Evolutionary conservation across 169 alveolate genomes (phyloP), one percentile per base, ranked within the genome.

Genomic region (Eimeria acervulina): DNA sequence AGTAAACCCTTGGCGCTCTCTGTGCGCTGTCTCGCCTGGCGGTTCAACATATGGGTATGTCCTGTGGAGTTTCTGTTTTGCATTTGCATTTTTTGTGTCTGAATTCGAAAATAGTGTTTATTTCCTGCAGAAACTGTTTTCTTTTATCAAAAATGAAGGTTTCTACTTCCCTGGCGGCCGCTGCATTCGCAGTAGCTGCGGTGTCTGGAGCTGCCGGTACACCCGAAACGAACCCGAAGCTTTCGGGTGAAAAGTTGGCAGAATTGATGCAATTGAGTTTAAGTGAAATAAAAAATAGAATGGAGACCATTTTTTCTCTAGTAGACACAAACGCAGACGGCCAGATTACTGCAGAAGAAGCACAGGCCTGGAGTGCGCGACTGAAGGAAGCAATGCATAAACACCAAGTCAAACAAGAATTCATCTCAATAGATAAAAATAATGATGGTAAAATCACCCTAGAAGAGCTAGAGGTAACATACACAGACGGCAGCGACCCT

Each of bases 301-400:
- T 89, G 95, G 51, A 33, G 17, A 52, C 72, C 7, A 51, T 89
- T 36, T 89, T 89, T 68, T 52, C 47, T 26, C 4, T 68, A 23
- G 52, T 89, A 51, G 95, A 89, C 95, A 44, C 95, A 19, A 70
- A 89, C 87, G 38, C 51, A 3, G 87, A 89, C 87, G 81, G 70
- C 87, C 59, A 23, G 23, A 89, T 89, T 42, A 42, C 78, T 19
- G 31, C 42, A 51, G 95, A 89, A n/a, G 95, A 89, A 33, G 95
- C 95, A 87, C 55, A 68, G 40, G 55, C 40, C 59, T 89, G 95
- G 95, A 89, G 95, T 47, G 8, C 74, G n/a, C 68, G 70, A 31
- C 87, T 89, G 33, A 89, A 89, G 87, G 80, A 70, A 33, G 95
- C 95, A 7, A 89, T 89, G 95, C 95, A 89, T 52, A 72, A 89